Evolutionary conservation across 139 green algal genomes (phyloP), one percentile per base, ranked within the genome.

Genomic region (Chlorella sp.): DNA sequence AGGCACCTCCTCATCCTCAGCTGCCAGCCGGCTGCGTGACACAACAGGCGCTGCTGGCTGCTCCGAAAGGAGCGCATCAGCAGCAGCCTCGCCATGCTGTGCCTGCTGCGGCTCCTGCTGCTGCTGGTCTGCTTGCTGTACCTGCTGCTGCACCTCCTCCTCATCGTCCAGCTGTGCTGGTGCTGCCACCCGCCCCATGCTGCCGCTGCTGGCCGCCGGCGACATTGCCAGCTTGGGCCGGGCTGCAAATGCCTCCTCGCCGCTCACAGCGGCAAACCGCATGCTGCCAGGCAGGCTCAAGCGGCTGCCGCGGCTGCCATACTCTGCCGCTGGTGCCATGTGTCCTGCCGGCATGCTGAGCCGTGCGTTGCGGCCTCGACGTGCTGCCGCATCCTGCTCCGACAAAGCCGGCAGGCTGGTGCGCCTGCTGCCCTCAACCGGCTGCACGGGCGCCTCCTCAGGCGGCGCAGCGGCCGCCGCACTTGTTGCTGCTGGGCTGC

Each of bases 291-390:
- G 69, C 34, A 75, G 69, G 69, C 69, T 75, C 20, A 75, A 38
- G 9, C 69, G 69, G 36, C 69, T 75, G 36, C 12, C 69, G 6
- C 36, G 34, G 12, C 36, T 13, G 60, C 56, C 12, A 17, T 6
- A 26, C 38, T 34, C 60, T 18, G 36, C 76, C 7, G 55, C 60
- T 3, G 12, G 36, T 0, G 25, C 34, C 4, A 25, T 3, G 16
- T 36, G 16, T 36, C 23, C 38, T 36, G 36, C 57, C 2, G 76
- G 76, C 76, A 82, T 82, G 76, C 76, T 82, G 56, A 82, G 76
- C 38, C 76, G 76, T 0, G 36, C 60, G 6, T 25, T 9, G 15
- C 60, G 76, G 60, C 36, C 39, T 25, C 38, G 26, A 13, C 73
- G n/a, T 28, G 57, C 36, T 17, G 76, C 76, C 44, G 76, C 57